Evolutionary conservation across 106 monocot genomes (phyloP).

Genomic region (Phalaenopsis equestris): DNA sequence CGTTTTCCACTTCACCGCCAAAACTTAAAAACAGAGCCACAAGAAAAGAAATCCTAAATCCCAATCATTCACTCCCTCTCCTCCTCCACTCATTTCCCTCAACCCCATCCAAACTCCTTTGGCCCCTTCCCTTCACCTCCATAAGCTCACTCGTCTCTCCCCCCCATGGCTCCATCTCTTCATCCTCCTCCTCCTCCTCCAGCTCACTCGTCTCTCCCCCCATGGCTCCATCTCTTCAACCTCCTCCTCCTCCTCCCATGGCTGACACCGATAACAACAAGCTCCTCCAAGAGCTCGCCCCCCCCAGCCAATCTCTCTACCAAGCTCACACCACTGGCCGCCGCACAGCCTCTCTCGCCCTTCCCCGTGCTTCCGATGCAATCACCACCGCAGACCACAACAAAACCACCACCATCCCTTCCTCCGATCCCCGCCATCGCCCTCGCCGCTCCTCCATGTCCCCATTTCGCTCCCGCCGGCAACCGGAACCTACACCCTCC

Average conservation of each 20-base stretch:
- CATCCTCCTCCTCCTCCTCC: not conserved
- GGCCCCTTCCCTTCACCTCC: not conserved
- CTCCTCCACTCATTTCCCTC: slow-evolving; percentile 1
- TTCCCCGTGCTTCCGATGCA: slow-evolving; percentile 40
- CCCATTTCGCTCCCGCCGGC: slow-evolving; percentile 60
- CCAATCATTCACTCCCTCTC: not conserved
- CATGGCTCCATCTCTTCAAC: not conserved
- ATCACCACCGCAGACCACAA: not conserved
- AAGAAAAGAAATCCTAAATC: too few species aligned
- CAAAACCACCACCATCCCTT: not conserved
- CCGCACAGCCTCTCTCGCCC: slow-evolving; percentile 61
- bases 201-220: not conserved
- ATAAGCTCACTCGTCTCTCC: not conserved
- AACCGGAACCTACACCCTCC: slow-evolving; percentile 5
- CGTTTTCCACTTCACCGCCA: too few species aligned
- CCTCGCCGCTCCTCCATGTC: slow-evolving; percentile 86
- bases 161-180: not conserved
- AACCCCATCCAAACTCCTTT: not conserved
- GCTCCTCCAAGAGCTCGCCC: slow-evolving; percentile 81
- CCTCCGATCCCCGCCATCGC: slow-evolving; percentile 21
- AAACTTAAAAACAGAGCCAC: too few species aligned
- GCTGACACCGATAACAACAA: slow-evolving; percentile 30
- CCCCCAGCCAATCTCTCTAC: slow-evolving; percentile 66
- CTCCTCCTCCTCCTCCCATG: slow-evolving; percentile 7
- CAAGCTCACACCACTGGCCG: slow-evolving; percentile 51